Conservation (phyloP, 2,329 filamentous ascomycete genomes). For the Penicillium sp. region DNA sequence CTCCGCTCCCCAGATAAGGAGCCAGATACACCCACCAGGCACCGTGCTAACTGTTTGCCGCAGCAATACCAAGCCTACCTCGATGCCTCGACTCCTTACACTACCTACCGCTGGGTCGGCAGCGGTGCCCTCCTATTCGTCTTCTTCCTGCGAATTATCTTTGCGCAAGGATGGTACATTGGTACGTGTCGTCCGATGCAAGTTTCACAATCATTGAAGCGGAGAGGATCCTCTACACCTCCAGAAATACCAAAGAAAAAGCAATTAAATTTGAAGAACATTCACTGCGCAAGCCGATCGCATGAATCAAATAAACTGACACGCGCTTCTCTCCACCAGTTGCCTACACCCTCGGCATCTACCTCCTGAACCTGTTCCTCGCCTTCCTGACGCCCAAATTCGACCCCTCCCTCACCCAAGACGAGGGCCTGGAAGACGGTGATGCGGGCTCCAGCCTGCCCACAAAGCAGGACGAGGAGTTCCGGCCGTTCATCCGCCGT, state of each 20-base stretch:
- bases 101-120: slow-evolving; percentile 83
- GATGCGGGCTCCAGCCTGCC: slow-evolving; percentile 67
- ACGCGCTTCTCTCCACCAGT: slow-evolving; percentile 56
- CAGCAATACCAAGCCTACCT: slow-evolving; percentile 93
- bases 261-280: background rate
- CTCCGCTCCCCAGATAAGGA: slow-evolving; percentile 2
- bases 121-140: slow-evolving; percentile 71
- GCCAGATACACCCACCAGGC: background rate
- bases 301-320: slow-evolving; percentile 9
- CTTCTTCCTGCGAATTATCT: slow-evolving; percentile 85
- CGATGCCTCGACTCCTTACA: slow-evolving; percentile 87
- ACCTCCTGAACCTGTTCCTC: slow-evolving; percentile 97
- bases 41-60: slow-evolving; percentile 19
- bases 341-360: slow-evolving; percentile 95
- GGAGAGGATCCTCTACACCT: background rate
- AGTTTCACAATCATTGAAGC: background rate
- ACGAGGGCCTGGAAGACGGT: slow-evolving; percentile 96
- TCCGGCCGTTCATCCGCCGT: slow-evolving; percentile 91
- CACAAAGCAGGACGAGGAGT: slow-evolving; percentile 95
- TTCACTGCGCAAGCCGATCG: slow-evolving; percentile 1
- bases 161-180: slow-evolving; percentile 98
- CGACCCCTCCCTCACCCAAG: slow-evolving; percentile 91
- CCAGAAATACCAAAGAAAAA: background rate
- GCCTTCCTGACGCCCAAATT: slow-evolving; percentile 98
- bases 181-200: slow-evolving; percentile 54